Evolutionary conservation across 2,329 filamentous ascomycete species (phyloP), one percentile per base, ranked within the genome.

Genomic region (Arthroderma sp.): DNA sequence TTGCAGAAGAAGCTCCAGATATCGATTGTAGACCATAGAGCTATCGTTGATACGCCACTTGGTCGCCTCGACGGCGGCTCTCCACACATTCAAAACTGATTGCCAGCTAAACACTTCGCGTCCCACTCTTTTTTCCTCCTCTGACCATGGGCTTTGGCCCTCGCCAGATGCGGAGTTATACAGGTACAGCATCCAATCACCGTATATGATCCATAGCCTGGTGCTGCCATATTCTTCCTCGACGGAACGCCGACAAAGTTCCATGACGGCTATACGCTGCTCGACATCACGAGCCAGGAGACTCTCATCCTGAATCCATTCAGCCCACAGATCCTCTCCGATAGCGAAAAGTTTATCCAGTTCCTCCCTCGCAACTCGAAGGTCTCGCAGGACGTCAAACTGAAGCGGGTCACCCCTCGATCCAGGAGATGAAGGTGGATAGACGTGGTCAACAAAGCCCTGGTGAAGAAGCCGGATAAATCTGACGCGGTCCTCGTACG

Each of bases 321-420:
- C 75, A 3, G 70, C 62, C 77, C 77, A 81, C 42, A 80, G 63
- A 36, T 74, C 69, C 56, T 81, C 78, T 1, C 77, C 77, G 47
- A 81, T 70, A 2, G 77, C 72, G 53, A 80, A 81, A 15, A 77
- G 70, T 43, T 72, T 71, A 52, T 77, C 72, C 71, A 81, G 77
- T 44, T 71, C 69, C 52, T 75, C 71, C 47, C 77, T 70, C 3
- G 69, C 68, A 22, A 57, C 63, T 33, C 67, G 60, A 49, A 72
- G 57, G 48, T 71, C 68, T 40, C 60, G 62, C 6, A 71, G 60
- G 4, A 71, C 56, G 46, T 71, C 68, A 47, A 70, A 71, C 4
- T 57, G 56, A 32, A 59, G 61, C 1, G 67, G 67, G 39, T 70
- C 63, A 6, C 66, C 64, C 40, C 67, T 65, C 4, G 65, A 61